phyloP scores from a whole-genome alignment of 2,329 filamentous ascomycete species.

The Colletotrichum navitas region DNA sequence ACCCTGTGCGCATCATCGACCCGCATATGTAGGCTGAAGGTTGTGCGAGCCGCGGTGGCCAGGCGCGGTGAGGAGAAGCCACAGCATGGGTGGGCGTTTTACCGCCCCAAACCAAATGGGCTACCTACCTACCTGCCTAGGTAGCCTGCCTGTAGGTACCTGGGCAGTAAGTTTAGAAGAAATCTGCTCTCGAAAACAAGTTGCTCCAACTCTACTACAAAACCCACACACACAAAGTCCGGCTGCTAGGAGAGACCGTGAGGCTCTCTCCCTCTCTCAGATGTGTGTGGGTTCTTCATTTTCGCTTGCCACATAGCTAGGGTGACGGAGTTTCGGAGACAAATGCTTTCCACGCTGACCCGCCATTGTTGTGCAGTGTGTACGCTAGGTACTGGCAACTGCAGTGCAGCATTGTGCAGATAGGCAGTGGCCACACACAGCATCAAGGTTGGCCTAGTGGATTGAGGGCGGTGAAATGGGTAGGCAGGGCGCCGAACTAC shows the following conservation, averaged over 20 bases:
- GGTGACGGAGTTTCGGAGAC: constrained; percentile 23
- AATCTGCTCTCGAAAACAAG: constrained; percentile 10
- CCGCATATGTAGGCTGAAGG: constrained; percentile 38
- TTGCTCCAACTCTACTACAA: background rate
- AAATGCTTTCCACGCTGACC: constrained; percentile 4
- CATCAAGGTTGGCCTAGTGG: background rate
- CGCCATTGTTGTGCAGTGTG: constrained; percentile 11
- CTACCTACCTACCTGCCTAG: too few relatives aligned
- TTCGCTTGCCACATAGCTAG: constrained; percentile 20
- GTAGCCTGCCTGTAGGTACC: too few relatives aligned
- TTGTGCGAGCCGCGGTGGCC: constrained; percentile 37
- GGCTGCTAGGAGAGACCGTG: constrained; percentile 10
- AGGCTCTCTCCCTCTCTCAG: constrained; percentile 14
- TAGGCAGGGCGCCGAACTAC: constrained; percentile 3
- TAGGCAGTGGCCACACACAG: background rate
- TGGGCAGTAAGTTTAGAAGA: background rate
- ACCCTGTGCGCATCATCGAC: constrained; percentile 42
- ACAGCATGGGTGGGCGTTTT: background rate
- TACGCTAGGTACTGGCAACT: too few relatives aligned
- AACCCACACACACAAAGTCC: background rate
- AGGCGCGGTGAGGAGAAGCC: constrained; percentile 25
- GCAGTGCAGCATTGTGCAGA: background rate
- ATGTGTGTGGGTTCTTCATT: constrained; percentile 7
- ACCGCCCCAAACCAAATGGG: too few relatives aligned
- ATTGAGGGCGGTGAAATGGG: constrained; percentile 6